Base-by-base conservation (phyloP, 2,329 filamentous ascomycete genomes). In the Dendryphion nanum region DNA sequence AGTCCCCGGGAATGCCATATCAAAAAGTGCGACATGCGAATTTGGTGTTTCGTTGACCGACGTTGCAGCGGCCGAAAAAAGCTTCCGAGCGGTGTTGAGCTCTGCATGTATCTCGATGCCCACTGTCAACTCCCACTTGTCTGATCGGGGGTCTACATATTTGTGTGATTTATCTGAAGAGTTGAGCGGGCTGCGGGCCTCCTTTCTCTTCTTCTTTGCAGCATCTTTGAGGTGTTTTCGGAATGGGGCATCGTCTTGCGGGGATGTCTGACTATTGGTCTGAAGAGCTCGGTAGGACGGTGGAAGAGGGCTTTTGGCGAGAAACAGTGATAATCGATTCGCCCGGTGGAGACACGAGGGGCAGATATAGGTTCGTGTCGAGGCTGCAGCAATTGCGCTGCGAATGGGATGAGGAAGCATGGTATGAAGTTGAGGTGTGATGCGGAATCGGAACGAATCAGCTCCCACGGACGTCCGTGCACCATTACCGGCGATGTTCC, bases 81-180 rank as follows among this genome's bases (percentile, higher is more conserved):
- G 79, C 69, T 98, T 98, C 57, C 78, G 76, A 4, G 79, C 75
- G 0, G 90, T 93, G 66, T 97, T 95, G 57, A 98, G 76, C 68
- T 97, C 91, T 15, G 93, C 93, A 63, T 98, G 93, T 48, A 98
- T 93, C 71, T 98, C 93, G 51, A 98, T 90, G 44, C 93, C 93
- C 18, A 97, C 89, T 0, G 91, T 96, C 56, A 97, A 73, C 65
- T 96, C 88, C 93, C 93, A 98, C 21, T 83, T 82, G 28, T 70
- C 61, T 36, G 69, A 42, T 6, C 53, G 51, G 14, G 50, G 37
- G 26, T 63, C 51, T 10, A 13, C 12, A 7, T 33, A 30, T 6
- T 53, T 51, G 10, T 40, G 31, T 2, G 46, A 24, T 6, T 35
- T 34, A 14, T 45, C 50, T 1, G 42, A 37, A 2, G 46, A 18